These are phyloP conservation scores for Lasiodiplodia theobromae DNA, from an alignment of 2,329 filamentous ascomycete genomes.

Conservation along the genomic window DNA sequence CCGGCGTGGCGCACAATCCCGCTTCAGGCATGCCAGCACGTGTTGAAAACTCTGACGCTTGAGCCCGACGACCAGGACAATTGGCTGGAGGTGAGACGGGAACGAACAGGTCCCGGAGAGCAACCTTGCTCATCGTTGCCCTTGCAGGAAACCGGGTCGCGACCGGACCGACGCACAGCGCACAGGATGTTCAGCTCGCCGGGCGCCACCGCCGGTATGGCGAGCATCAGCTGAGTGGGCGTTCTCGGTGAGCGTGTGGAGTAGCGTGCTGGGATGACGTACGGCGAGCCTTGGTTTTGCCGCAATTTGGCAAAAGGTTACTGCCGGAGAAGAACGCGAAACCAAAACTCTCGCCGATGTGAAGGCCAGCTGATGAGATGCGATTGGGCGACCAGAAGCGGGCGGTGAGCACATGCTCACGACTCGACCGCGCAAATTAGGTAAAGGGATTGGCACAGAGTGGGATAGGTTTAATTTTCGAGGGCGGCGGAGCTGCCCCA, in stretches of 20 bases:
- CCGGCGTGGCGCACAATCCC: not conserved
- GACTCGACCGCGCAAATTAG: not conserved
- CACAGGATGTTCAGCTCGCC: not conserved
- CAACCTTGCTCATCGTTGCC: not conserved
- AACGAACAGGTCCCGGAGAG: not conserved
- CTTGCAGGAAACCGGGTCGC: not conserved
- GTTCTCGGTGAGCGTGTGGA: not conserved
- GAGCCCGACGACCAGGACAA: not conserved
- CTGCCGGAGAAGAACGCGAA: not conserved
- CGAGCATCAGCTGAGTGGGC: slow-evolving; percentile 24
- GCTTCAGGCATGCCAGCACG: not conserved
- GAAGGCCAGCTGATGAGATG: not conserved
- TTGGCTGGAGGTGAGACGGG: not conserved
- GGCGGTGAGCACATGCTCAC: not conserved
- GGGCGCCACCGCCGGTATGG: slow-evolving; percentile 21
- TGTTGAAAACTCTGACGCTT: not conserved
- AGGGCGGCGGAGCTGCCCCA: slow-evolving; percentile 13
- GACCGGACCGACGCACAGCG: slow-evolving; percentile 3
- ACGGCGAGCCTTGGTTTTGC: not conserved
- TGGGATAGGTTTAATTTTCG: slow-evolving; percentile 21
- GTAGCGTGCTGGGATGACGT: not conserved
- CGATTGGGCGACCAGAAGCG: not conserved
- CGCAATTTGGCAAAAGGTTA: not conserved
- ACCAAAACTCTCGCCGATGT: not conserved
- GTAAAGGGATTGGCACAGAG: slow-evolving; percentile 19